Base-by-base conservation (phyloP, 2,329 filamentous ascomycete genomes). In the Scedosporium aurantiacum region DNA sequence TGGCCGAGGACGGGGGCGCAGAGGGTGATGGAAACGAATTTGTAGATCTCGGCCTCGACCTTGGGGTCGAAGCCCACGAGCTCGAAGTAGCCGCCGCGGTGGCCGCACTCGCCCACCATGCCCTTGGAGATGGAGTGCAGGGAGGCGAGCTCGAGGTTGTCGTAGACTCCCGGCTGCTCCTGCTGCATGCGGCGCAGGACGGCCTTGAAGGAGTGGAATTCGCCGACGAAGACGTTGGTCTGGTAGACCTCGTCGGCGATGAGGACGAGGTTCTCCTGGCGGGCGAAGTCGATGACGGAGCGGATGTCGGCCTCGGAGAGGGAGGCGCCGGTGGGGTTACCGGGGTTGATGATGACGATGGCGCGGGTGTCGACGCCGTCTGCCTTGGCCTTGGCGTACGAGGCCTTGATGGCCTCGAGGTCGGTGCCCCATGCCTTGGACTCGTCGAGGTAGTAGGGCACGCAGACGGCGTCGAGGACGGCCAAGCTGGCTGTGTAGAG, bases 191-290 rank as follows among this genome's bases (percentile, higher is more conserved):
- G 81, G 65, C 92, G 85, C 58, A 99, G 83, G 47, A 88, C 86
- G 68, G 89, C 86, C 79, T 97, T 97, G 87, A 99, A 97, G 70
- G 90, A 95, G 77, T 90, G 85, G 80, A 99, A 99, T 73, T 93
- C 82, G 74, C 94, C 94, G 64, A 89, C 79, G 77, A 99, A 99
- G 68, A 99, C 89, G 75, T 99, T 99, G 71, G 94, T 97, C 78
- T 99, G 94, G 83, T 99, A 99, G 43, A 99, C 94, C 76, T 99
- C 94, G 71, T 99, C 94, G 60, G 94, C 94, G 69, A 99, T 84
- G 66, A 97, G 80, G 61, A 97, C 91, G 27, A 99, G 82, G 68
- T 87, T 85, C 79, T 97, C 85, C 73, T 92, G 81, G 28, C 86
- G 87, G 45, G 94, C 93, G 65, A 97, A 88, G 65, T 94, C 85